Base-by-base conservation (phyloP, 2,329 filamentous ascomycete species). In the Penicillium sp. region DNA sequence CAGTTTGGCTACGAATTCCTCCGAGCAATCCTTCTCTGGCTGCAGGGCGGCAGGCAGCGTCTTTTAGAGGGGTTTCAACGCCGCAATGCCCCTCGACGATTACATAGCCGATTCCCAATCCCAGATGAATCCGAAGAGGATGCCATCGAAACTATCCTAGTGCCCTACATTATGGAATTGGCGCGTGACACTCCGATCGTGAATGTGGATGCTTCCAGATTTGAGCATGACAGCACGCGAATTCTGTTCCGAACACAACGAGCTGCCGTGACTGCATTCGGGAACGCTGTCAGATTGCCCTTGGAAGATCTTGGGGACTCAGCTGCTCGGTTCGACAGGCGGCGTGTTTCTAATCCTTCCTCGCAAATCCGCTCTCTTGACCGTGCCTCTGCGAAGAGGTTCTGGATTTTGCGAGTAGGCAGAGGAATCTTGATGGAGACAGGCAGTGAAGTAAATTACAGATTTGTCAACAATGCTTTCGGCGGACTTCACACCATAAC, bases 1-100 rank as follows among this genome's bases (percentile, higher is more conserved):
- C 79, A 81, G 15, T 87, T 87, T 66, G 78, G 78, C n/a, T 87
- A 86, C 63, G 85, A 87, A 61, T 87, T 88, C 62, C 64, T 87
- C 27, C 86, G 84, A 67, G 84, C 85, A 1, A 85, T 87, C 43
- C 66, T 86, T 2, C 74, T 87, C 1, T 88, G 84, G 83, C 72
- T 87, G 2, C 82, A 85, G 53, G 84, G 83, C 34, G 85, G 85
- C 10, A 73, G 82, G 15, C 75, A 79, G 9, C 78, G 78, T 29
- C 69, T 87, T 10, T 68, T 87, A 2, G 76, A 81, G 57, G 84
- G 82, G 0, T 88, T 88, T 68, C 82, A 81, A 40, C 74, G 77
- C 50, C 72, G 76, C 27, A 70, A 73, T 4, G 67, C 70, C 25
- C 70, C 76, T 60, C 70, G 75, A 31, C 72, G 73, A 43, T 75